Evolutionary conservation across 345 rosid species (phyloP).

Genomic region (Nephelium lappaceum): DNA sequence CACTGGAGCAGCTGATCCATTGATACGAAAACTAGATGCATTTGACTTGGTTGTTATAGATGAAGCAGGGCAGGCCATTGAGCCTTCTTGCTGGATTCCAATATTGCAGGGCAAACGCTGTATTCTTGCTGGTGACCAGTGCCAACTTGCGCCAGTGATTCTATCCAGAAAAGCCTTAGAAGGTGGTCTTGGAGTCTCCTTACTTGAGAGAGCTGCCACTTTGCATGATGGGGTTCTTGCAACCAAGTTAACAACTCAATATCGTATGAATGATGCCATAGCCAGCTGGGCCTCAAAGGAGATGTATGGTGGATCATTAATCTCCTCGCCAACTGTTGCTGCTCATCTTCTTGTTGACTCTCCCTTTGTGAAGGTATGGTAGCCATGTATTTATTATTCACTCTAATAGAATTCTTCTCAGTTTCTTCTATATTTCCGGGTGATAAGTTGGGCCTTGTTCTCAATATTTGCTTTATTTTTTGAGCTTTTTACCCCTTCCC

Average conservation of each 20-base stretch:
- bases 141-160: constrained; percentile 94
- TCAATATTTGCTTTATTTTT: not conserved
- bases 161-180: constrained; percentile 86
- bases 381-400: constrained; percentile 11
- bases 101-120: constrained; percentile 91
- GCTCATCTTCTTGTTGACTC: constrained; percentile 88
- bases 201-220: constrained; percentile 78
- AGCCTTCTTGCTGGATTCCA: constrained; percentile 96
- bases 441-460: not conserved
- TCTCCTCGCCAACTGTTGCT: constrained; percentile 72
- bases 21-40: constrained; percentile 68
- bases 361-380: constrained; percentile 87
- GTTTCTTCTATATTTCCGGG: not conserved
- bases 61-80: constrained; percentile 97
- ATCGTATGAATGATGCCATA: constrained; percentile 94
- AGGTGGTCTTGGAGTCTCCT: constrained; percentile 87
- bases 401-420: constrained; percentile 5
- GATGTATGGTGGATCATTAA: constrained; percentile 84
- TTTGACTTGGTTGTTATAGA: constrained; percentile 94
- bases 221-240: constrained; percentile 78
- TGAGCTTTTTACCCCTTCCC: not conserved
- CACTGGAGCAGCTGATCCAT: constrained; percentile 95
- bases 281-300: constrained; percentile 99
- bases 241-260: constrained; percentile 73
- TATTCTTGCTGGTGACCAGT: constrained; percentile 89